These are phyloP conservation scores for Paecilomyces sp. DNA, from an alignment of 2,329 filamentous ascomycete genomes.

Conservation along the genomic window DNA sequence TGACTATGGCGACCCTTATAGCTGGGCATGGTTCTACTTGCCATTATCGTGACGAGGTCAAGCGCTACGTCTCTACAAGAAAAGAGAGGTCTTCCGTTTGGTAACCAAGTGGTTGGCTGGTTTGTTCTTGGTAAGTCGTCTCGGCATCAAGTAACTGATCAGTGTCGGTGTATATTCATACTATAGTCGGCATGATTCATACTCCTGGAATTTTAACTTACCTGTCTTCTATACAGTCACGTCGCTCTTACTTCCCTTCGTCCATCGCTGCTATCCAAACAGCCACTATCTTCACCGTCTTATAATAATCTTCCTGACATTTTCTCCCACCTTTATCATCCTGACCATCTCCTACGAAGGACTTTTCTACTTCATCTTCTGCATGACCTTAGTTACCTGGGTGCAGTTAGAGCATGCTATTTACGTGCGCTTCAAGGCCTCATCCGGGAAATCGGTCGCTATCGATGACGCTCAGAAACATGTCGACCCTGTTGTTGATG, in stretches of 20 bases:
- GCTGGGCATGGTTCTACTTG: slow-evolving; percentile 69
- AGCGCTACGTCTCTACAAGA: slow-evolving; percentile 80
- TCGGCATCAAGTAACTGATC: background rate
- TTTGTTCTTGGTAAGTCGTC: slow-evolving; percentile 57
- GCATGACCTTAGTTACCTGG: slow-evolving; percentile 75
- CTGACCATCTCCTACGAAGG: slow-evolving; percentile 96
- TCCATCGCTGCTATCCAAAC: slow-evolving; percentile 74
- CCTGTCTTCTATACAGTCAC: slow-evolving; percentile 42
- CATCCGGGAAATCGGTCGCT: slow-evolving; percentile 2
- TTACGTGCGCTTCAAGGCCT: slow-evolving; percentile 38
- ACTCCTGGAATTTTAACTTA: slow-evolving; percentile 3
- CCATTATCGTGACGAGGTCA: slow-evolving; percentile 79
- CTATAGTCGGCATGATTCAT: background rate
- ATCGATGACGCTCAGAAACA: background rate
- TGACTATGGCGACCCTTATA: slow-evolving; percentile 20
- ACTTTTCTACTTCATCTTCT: slow-evolving; percentile 89
- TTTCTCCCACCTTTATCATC: slow-evolving; percentile 89
- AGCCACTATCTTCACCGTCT: slow-evolving; percentile 86
- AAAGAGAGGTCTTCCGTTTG: slow-evolving; percentile 73
- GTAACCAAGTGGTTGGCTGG: slow-evolving; percentile 86
- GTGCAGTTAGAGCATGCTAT: slow-evolving; percentile 82
- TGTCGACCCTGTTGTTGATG: background rate
- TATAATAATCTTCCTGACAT: slow-evolving; percentile 82
- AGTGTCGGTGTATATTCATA: background rate
- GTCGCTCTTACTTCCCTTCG: slow-evolving; percentile 71